Evolutionary conservation across 176 grass and related monocot genomes (phyloP), one percentile per base, ranked within the genome.

Genomic region (Musa beccarii): DNA sequence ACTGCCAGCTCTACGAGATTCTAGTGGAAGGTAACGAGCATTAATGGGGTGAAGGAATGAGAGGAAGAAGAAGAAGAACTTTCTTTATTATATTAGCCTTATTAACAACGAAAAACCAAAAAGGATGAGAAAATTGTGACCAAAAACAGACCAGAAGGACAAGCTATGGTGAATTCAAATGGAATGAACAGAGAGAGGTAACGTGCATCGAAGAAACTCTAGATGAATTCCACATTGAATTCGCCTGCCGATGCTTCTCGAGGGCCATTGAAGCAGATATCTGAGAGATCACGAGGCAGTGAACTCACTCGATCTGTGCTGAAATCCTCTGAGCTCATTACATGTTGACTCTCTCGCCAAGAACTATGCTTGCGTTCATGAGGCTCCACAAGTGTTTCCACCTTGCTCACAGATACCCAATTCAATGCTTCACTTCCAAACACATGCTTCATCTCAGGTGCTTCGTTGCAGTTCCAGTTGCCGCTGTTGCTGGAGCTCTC

Each of bases 211-310:
- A 49, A 10, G 29, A 50, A 79, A 71, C 17, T 28, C 87, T 70
- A 92, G 15, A 84, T 90, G 76, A 85, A 92, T 24, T 96, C 92
- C 76, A 96, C 71, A 79, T 90, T 85, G 85, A 96, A 89, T 14
- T 93, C 91, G 70, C 76, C 80, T 49, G 81, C 75, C 61, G 81
- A 53, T 17, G 74, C 29, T 61, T 68, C 80, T 21, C 84, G 84
- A 64, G 84, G 51, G 78, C 79, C 29, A 81, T 83, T 79, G 81
- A 96, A 89, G 81, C 79, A 83, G 53, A 81, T 80, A 71, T 82
- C 81, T 79, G 67, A 56, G 80, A 68, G 80, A 24, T 25, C 49
- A 61, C n/a, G 57, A 61, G 57, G n/a, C 57, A 61, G 57, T 17
- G 57, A 61, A 3, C 57, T 20, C 57, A 61, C 57, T 6, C 19